Evolutionary conservation across 192 early-diverging fungal genomes (phyloP).

Genomic region (Paraglomus occultum): DNA sequence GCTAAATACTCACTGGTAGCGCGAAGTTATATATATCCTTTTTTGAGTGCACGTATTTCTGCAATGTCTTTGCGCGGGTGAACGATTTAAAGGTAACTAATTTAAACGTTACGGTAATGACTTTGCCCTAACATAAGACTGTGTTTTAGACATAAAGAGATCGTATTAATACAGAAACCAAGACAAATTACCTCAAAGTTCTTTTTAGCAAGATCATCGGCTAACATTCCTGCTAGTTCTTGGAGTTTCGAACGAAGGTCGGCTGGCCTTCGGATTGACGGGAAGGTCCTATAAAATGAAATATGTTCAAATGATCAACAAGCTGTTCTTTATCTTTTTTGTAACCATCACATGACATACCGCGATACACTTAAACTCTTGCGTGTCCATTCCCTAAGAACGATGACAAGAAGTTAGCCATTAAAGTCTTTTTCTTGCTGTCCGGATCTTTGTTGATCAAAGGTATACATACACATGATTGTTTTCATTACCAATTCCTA

Average conservation of each 20-base stretch:
- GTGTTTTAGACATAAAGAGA: neutral
- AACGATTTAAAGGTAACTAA: constrained; percentile 39
- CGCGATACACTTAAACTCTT: constrained; percentile 55
- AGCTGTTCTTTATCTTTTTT: constrained; percentile 10
- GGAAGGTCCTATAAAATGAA: constrained; percentile 42
- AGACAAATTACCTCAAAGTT: constrained; percentile 35
- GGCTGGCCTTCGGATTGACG: constrained; percentile 34
- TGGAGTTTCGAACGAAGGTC: constrained; percentile 42
- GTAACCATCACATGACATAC: constrained; percentile 3
- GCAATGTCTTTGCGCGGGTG: constrained; percentile 44
- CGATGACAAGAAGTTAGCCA: no score
- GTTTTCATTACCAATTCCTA: constrained; percentile 42
- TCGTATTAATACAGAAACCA: constrained; percentile 3
- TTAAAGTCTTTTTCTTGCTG: no score
- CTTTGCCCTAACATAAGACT: constrained; percentile 36
- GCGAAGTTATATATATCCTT: constrained; percentile 35
- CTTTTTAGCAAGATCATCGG: constrained; percentile 40
- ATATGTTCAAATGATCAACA: neutral
- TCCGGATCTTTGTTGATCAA: no score
- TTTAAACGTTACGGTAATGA: constrained; percentile 49
- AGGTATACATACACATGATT: no score
- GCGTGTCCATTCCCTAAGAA: constrained; percentile 29
- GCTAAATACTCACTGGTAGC: constrained; percentile 28
- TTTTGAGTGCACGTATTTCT: constrained; percentile 30
- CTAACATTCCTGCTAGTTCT: constrained; percentile 43